A percentile compares a stretch with the other conserved stretches of the same genome.
Evolutionary conservation across 768 basidiomycete genomes (phyloP).

Genomic region (Phanerochaete carnosa): DNA sequence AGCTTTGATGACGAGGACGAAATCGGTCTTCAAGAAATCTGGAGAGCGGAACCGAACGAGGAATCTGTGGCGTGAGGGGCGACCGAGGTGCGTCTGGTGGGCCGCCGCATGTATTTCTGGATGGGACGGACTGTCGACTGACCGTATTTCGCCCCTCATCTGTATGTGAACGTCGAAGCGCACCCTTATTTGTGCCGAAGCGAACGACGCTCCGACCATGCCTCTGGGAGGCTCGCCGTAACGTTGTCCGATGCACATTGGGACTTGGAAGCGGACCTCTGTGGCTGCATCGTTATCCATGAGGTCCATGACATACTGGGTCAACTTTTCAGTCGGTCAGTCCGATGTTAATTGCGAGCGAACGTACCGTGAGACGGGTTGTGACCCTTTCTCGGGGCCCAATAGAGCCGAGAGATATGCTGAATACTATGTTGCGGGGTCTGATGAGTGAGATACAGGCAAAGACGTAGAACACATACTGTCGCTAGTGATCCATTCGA

Average conservation of each 20-base stretch:
- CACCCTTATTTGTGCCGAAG: slow-evolving; percentile 30
- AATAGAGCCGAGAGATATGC: slow-evolving; percentile 54
- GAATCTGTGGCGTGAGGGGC: slow-evolving; percentile 38
- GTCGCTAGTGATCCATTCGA: slow-evolving; percentile 50
- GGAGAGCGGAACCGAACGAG: slow-evolving; percentile 38
- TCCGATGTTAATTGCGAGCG: slow-evolving; percentile 5
- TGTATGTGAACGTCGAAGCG: slow-evolving; percentile 44
- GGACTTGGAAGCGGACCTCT: slow-evolving; percentile 51
- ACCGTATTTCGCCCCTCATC: slow-evolving; percentile 41
- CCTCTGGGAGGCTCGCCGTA: slow-evolving; percentile 45
- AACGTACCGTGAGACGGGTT: slow-evolving; percentile 39
- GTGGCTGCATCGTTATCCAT: slow-evolving; percentile 45
- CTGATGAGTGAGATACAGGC: neutral
- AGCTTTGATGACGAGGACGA: slow-evolving; percentile 48
- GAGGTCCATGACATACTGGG: slow-evolving; percentile 53
- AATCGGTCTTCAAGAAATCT: slow-evolving; percentile 43
- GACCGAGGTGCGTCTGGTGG: slow-evolving; percentile 30
- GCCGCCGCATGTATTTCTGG: slow-evolving; percentile 26
- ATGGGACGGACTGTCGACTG: slow-evolving; percentile 46
- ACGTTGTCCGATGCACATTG: slow-evolving; percentile 46
- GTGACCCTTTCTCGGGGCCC: slow-evolving; percentile 38
- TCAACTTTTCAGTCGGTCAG: neutral
- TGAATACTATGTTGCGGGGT: no score
- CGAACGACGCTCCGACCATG: slow-evolving; percentile 29
- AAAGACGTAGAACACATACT: slow-evolving; percentile 25